phyloP scores from a whole-genome alignment of 2,329 filamentous ascomycete genomes.

The Fusarium virguliforme region DNA sequence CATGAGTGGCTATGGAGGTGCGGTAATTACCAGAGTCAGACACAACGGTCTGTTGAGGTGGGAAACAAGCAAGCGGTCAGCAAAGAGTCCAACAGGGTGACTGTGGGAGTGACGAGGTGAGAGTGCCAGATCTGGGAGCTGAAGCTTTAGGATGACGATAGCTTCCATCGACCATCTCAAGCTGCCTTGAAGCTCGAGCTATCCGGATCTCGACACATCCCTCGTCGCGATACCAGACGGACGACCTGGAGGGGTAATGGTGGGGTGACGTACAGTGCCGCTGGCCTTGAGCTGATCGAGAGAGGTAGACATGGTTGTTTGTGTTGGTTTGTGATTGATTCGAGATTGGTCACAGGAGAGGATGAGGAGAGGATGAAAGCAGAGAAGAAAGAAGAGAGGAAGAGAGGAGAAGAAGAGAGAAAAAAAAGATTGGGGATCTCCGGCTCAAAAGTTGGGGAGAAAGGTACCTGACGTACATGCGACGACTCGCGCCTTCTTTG shows the following conservation, averaged over 20 bases:
- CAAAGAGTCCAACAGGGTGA: slow-evolving; percentile 25
- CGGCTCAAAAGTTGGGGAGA: slow-evolving; percentile 37
- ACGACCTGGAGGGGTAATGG: slow-evolving; percentile 54
- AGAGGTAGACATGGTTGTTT: slow-evolving; percentile 80
- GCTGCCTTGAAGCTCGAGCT: slow-evolving; percentile 20
- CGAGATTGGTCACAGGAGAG: slow-evolving; percentile 27
- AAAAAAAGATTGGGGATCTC: slow-evolving; percentile 43
- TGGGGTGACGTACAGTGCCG: slow-evolving; percentile 85
- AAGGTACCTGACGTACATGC: slow-evolving; percentile 47
- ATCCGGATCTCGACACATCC: slow-evolving; percentile 19
- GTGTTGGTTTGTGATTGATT: slow-evolving; percentile 38
- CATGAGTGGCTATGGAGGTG: slow-evolving; percentile 40
- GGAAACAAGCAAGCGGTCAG: slow-evolving; percentile 47
- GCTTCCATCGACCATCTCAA: slow-evolving; percentile 17
- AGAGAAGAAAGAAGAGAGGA: slow-evolving; percentile 22
- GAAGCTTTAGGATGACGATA: slow-evolving; percentile 5
- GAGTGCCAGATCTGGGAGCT: slow-evolving; percentile 12
- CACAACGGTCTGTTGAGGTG: slow-evolving; percentile 82
- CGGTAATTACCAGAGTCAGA: slow-evolving; percentile 88
- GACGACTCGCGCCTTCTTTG: slow-evolving; percentile 40
- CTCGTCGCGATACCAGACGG: slow-evolving; percentile 32
- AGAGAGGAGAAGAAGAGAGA: slow-evolving; percentile 26
- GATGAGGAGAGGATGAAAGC: slow-evolving; percentile 22
- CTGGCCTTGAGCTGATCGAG: slow-evolving; percentile 97
- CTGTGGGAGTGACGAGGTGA: background rate